Evolutionary conservation across 768 basidiomycete species (phyloP).

Genomic region (Scleroderma citrinum): DNA sequence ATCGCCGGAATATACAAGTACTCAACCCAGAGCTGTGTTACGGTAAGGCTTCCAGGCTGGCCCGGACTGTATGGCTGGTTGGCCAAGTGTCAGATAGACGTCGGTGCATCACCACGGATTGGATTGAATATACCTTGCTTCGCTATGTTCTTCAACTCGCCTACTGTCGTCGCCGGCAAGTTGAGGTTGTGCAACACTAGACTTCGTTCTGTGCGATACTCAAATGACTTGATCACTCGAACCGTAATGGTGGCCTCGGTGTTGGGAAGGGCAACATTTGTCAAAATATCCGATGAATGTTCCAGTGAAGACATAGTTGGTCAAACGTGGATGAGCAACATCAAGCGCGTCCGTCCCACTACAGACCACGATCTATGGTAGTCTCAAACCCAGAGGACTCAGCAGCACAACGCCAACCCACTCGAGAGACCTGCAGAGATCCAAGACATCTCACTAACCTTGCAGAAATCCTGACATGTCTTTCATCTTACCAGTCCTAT

Average conservation of each 20-base stretch:
- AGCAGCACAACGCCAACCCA: not conserved
- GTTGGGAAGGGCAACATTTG: constrained; percentile 60
- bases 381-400: constrained; percentile 4
- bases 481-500: constrained; percentile 69
- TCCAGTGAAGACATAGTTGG: constrained; percentile 1
- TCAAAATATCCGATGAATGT: constrained; percentile 39
- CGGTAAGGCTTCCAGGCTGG: constrained; percentile 88
- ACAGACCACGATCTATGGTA: constrained; percentile 8
- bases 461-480: constrained; percentile 65
- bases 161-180: constrained; percentile 73
- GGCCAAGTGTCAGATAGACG: constrained; percentile 6
- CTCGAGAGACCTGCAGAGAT: constrained; percentile 10
- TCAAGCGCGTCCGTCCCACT: not conserved
- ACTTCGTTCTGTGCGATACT: constrained; percentile 83
- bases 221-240: constrained; percentile 92
- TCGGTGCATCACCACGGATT: not conserved
- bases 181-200: constrained; percentile 81
- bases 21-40: constrained; percentile 59
- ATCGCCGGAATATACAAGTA: not conserved
- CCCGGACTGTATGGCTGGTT: constrained; percentile 62
- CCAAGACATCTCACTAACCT: constrained; percentile 49
- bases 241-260: constrained; percentile 83
- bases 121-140: constrained; percentile 47
- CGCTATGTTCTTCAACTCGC: constrained; percentile 66
- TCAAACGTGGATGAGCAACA: too few species aligned